Evolutionary conservation across 2,329 filamentous ascomycete species (phyloP), one percentile per base, ranked within the genome.

Genomic region (Fusarium transvaalense): DNA sequence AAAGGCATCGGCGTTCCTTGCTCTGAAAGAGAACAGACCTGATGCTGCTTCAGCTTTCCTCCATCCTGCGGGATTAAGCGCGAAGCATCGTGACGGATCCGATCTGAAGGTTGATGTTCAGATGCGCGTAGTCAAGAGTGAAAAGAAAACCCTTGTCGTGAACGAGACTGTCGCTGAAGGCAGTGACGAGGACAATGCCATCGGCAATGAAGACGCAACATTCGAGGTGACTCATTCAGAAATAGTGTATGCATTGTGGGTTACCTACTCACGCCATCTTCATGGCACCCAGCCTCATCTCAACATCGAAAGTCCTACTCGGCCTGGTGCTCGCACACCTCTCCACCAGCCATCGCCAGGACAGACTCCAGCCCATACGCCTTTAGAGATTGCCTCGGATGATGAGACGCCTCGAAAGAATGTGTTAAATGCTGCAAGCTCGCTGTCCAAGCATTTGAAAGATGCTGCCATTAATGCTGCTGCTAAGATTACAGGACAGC

Each of bases 101-200:
- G 92, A 96, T 65, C 91, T 99, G 67, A 95, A 93, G 79, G 92
- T 99, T 35, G 96, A 99, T 77, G 90, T 97, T 31, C 96, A 99
- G 79, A 93, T 99, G 91, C 89, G 96, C 34, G 94, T 99, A 25
- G 94, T 98, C 17, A 93, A 95, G 80, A 97, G 92, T 77, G 94
- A 95, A 72, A 91, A 89, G 70, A 87, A 89, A 58, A 80, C 84
- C 5, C 84, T 85, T 55, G 83, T 88, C 63, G 85, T 87, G 54
- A 86, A 90, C 58, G 83, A 90, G 67, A 87, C 89, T 3, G 86
- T 91, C n/a, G 83, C 88, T 54, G 89, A 93, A 76, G 80, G 82
- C 38, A 86, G 83, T 54, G 85, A 86, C 47, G 85, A 86, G 37
- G 85, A 87, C 45, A 82, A 80, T n/a, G 81, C 84, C 35, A 74